A percentile compares a stretch with the other conserved stretches of the same genome.
Evolutionary conservation across 2,329 filamentous ascomycete genomes (phyloP).

Genomic region (Neonectria punicea): DNA sequence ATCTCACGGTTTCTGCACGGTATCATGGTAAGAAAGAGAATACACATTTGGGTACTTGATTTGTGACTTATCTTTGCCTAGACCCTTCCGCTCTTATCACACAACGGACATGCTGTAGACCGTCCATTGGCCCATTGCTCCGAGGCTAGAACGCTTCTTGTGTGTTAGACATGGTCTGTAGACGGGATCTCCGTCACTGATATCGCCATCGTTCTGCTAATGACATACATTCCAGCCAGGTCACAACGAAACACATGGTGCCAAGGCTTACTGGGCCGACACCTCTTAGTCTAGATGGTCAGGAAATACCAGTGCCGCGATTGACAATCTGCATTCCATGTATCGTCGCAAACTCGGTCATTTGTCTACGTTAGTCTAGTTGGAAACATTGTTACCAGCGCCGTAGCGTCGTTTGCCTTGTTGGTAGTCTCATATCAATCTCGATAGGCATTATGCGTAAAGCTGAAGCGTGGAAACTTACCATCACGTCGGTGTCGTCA

Average conservation of each 20-base stretch:
- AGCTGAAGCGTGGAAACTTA: background rate
- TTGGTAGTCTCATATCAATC: background rate
- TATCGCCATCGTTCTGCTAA: too few relatives aligned
- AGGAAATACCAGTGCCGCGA: background rate
- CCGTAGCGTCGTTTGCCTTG: background rate
- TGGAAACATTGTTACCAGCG: background rate
- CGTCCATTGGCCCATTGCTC: background rate
- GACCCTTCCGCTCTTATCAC: background rate
- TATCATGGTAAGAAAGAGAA: background rate
- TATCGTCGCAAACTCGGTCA: background rate
- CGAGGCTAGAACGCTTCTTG: background rate
- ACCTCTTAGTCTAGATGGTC: background rate
- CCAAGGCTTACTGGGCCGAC: background rate
- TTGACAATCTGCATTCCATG: background rate
- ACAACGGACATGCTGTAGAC: background rate
- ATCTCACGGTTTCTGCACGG: background rate
- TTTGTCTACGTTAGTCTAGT: background rate
- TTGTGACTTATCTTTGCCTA: background rate
- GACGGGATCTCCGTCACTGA: background rate
- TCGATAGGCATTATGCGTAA: background rate
- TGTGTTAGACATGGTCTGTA: background rate
- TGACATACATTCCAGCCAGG: background rate
- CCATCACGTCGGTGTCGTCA: background rate
- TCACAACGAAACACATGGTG: background rate
- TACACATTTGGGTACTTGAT: background rate